phyloP scores from a whole-genome alignment of 495 filamentous ascomycete species.

The Melanomma pulvis-pyrius region DNA sequence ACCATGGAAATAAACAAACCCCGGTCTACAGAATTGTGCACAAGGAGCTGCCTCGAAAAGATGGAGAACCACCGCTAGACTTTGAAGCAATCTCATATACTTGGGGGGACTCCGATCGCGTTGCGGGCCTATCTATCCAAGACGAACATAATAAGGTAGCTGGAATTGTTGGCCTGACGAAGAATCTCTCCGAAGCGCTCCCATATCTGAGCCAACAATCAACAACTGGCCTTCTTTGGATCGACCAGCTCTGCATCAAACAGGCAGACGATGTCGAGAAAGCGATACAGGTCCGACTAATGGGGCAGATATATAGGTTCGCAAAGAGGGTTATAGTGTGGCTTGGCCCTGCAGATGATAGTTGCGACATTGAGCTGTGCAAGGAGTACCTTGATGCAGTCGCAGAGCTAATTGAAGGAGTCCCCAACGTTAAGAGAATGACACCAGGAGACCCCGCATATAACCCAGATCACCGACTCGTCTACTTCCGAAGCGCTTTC shows the following conservation, averaged over 20 bases:
- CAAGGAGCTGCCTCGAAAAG: background rate
- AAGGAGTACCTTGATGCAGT: background rate
- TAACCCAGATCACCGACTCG: background rate
- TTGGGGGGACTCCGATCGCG: conserved; percentile 4
- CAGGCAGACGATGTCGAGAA: conserved; percentile 8
- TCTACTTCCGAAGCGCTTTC: background rate
- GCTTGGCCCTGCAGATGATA: conserved; percentile 9
- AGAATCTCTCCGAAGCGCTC: conserved; percentile 11
- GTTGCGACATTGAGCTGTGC: background rate
- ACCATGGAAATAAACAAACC: background rate
- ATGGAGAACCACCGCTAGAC: background rate
- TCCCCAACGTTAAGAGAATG: background rate
- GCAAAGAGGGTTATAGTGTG: conserved; percentile 10
- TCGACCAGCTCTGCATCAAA: conserved; percentile 27
- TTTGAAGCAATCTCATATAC: conserved; percentile 21
- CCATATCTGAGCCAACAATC: background rate
- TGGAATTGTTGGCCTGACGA: background rate
- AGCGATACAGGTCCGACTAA: conserved; percentile 3
- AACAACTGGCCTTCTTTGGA: conserved; percentile 7
- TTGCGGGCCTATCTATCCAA: background rate
- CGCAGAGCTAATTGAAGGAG: background rate
- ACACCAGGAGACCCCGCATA: background rate
- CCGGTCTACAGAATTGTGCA: background rate
- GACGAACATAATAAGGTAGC: background rate
- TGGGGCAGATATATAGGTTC: conserved; percentile 10